These are phyloP conservation scores for Astrephomene gubernaculifera DNA, from an alignment of 139 green algal species.

Conservation along the genomic window DNA sequence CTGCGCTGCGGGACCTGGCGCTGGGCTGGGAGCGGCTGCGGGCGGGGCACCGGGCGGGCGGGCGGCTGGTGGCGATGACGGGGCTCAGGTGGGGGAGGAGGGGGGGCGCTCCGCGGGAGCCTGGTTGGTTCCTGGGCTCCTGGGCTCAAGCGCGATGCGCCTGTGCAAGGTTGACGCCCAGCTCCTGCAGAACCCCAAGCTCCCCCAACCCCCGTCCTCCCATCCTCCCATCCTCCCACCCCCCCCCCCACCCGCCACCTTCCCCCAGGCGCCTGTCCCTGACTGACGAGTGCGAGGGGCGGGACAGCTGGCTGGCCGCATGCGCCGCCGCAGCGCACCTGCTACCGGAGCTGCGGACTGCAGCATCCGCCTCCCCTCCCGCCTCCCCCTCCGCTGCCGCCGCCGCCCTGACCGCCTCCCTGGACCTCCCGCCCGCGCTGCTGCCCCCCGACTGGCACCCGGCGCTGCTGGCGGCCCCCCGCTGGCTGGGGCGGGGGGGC, in stretches of 20 bases:
- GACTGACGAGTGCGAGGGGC: neutral
- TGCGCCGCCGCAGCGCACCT: neutral
- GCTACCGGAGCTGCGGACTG: neutral
- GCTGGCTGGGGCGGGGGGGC: neutral
- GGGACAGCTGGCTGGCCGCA: constrained; percentile 13
- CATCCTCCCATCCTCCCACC: neutral
- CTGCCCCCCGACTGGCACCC: neutral
- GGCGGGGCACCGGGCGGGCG: neutral
- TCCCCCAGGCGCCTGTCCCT: neutral
- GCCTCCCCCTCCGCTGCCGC: neutral
- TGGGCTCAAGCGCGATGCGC: neutral
- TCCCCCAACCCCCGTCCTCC: neutral
- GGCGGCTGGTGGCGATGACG: constrained; percentile 8
- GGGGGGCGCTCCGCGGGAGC: neutral
- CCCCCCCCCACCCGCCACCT: neutral
- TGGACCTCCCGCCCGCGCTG: neutral
- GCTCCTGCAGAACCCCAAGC: neutral
- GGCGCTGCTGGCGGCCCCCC: neutral
- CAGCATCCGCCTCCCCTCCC: too few species aligned
- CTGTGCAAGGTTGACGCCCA: neutral
- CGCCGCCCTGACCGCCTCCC: neutral
- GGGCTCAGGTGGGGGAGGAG: neutral
- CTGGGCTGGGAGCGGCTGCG: constrained; percentile 2
- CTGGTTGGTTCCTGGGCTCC: too few species aligned
- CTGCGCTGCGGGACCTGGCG: neutral